A percentile compares a stretch with the other conserved stretches of the same genome.
These are phyloP conservation scores for Blumeriella jaapii DNA, from an alignment of 2,329 filamentous ascomycete species.

Conservation along the genomic window DNA sequence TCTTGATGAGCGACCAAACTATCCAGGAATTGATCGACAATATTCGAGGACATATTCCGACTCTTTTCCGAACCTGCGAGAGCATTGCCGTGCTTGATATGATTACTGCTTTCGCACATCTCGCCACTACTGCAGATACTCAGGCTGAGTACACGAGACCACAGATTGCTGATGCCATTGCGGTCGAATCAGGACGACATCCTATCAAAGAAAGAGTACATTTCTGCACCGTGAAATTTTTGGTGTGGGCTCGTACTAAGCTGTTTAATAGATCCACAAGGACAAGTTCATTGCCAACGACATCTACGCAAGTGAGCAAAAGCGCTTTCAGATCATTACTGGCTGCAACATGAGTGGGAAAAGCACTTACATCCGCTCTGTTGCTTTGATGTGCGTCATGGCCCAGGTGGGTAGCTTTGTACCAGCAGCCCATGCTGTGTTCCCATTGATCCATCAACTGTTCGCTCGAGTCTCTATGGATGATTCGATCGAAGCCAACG, in stretches of 20 bases:
- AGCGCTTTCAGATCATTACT: constrained; percentile 84
- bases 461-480: constrained; percentile 83
- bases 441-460: constrained; percentile 69
- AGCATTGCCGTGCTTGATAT: constrained; percentile 81
- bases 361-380: constrained; percentile 81
- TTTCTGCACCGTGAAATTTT: neutral
- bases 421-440: constrained; percentile 71
- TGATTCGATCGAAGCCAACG: constrained; percentile 78
- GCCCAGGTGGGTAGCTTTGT: constrained; percentile 88
- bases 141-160: constrained; percentile 49
- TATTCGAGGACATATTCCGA: constrained; percentile 60
- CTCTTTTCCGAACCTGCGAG: constrained; percentile 76
- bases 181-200: constrained; percentile 55
- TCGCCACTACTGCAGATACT: constrained; percentile 43
- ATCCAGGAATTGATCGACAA: constrained; percentile 60
- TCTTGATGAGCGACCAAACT: constrained; percentile 69
- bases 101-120: constrained; percentile 64
- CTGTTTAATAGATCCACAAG: constrained; percentile 38
- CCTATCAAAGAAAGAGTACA: constrained; percentile 55
- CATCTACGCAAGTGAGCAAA: constrained; percentile 69
- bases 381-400: constrained; percentile 83
- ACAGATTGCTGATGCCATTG: constrained; percentile 49
- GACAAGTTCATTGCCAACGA: constrained; percentile 78
- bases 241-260: neutral
- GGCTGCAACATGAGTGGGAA: constrained; percentile 99